Conservation (phyloP, 2,329 filamentous ascomycete species). For the Xylaria digitata region DNA sequence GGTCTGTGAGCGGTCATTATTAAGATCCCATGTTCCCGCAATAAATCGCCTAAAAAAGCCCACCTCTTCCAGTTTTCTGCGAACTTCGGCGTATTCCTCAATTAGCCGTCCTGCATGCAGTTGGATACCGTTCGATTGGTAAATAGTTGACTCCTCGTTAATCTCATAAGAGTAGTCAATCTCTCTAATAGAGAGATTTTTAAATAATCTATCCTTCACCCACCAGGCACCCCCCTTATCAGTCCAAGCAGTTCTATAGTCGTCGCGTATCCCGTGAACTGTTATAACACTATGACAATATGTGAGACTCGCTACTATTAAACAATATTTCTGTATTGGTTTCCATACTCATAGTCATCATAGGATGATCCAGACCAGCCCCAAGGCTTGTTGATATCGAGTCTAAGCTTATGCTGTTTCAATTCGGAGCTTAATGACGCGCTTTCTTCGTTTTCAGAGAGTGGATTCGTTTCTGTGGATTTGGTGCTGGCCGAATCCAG, state of each 20-base stretch:
- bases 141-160: neutral
- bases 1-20: neutral
- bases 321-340: neutral
- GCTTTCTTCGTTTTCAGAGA: too few species aligned
- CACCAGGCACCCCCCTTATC: neutral
- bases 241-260: slow-evolving; percentile 3
- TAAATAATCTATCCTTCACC: neutral
- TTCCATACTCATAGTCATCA: neutral
- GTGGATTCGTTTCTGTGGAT: too few species aligned
- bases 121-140: neutral
- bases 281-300: neutral
- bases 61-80: neutral
- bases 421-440: too few species aligned
- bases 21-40: neutral
- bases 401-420: too few species aligned
- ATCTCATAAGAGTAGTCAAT: neutral
- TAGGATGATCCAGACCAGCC: too few species aligned
- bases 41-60: neutral
- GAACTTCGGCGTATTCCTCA: neutral
- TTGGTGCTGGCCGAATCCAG: too few species aligned
- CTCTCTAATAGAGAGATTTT: neutral
- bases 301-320: neutral
- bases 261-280: neutral
- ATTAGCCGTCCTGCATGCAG: neutral
- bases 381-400: too few species aligned